phyloP scores from a whole-genome alignment of 2,329 filamentous ascomycete genomes.

The Alternaria sp. region DNA sequence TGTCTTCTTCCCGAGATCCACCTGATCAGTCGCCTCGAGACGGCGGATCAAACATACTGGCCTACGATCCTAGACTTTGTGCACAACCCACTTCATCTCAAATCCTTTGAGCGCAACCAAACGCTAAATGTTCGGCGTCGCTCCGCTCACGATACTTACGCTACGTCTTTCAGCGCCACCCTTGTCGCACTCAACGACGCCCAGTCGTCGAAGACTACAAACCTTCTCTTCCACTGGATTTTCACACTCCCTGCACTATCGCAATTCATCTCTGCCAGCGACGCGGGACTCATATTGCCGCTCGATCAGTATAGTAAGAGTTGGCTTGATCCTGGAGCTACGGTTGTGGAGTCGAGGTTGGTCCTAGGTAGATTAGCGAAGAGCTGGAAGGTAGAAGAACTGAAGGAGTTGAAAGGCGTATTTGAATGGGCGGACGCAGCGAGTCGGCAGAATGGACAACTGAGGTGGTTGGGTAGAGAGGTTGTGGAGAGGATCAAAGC shows the following conservation, averaged over 20 bases:
- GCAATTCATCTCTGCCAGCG: constrained; percentile 62
- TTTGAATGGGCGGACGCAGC: constrained; percentile 71
- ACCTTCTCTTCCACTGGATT: constrained; percentile 74
- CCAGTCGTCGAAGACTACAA: constrained; percentile 49
- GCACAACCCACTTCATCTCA: constrained; percentile 67
- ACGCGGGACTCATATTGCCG: constrained; percentile 61
- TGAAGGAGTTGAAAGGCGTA: constrained; percentile 70
- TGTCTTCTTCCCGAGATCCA: constrained; percentile 71
- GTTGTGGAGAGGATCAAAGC: constrained; percentile 65
- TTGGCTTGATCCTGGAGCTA: constrained; percentile 63
- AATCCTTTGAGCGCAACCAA: constrained; percentile 74
- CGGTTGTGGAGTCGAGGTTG: constrained; percentile 76
- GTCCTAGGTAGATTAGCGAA: constrained; percentile 62
- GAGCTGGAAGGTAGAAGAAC: constrained; percentile 55
- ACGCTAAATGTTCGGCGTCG: constrained; percentile 78
- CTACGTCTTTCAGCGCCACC: constrained; percentile 75
- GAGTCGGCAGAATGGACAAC: constrained; percentile 45
- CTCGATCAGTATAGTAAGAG: constrained; percentile 55
- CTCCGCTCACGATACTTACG: constrained; percentile 63
- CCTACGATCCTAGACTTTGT: constrained; percentile 79
- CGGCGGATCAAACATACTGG: constrained; percentile 77
- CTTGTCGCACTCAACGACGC: constrained; percentile 75
- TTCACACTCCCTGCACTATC: constrained; percentile 68
- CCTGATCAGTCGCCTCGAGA: constrained; percentile 69
- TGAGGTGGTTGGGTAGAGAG: constrained; percentile 65